Conservation (phyloP, 345 rosid genomes). For the Eucalyptus victrix region DNA sequence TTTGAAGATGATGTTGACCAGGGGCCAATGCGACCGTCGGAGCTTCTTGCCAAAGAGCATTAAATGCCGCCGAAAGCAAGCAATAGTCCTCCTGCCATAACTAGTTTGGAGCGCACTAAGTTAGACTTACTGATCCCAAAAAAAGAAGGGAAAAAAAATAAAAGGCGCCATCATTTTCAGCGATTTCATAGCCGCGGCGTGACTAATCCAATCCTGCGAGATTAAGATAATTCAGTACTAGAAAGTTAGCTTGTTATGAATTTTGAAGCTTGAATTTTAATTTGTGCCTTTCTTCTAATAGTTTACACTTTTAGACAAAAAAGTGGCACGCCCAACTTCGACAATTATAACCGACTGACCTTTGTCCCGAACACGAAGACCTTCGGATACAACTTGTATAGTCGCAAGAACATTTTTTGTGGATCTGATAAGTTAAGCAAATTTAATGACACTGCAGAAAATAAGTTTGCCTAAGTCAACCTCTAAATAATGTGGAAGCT, state of each 20-base stretch:
- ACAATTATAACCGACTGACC: not conserved
- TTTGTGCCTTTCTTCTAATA: not conserved
- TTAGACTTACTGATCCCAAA: not conserved
- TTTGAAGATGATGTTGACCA: not conserved
- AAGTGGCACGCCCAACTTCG: not conserved
- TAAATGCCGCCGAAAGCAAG: not conserved
- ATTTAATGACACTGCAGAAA: not conserved
- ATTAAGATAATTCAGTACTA: not conserved
- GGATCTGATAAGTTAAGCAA: not conserved
- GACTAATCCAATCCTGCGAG: not conserved
- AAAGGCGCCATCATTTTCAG: not conserved
- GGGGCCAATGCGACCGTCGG: not conserved
- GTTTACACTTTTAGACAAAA: not conserved
- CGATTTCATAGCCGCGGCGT: not conserved
- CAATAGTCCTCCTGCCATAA: not conserved
- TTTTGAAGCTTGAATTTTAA: not conserved
- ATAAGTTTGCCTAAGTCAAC: not conserved
- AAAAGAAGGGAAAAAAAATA: fast-evolving
- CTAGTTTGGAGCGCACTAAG: not conserved
- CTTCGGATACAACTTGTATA: not conserved
- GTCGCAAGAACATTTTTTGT: not conserved
- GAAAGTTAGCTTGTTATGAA: not conserved
- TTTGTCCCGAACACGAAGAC: fast-evolving
- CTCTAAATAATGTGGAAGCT: not conserved
- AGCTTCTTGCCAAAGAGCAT: not conserved